These are phyloP conservation scores for Ceratocystis colombiana DNA, from an alignment of 2,329 filamentous ascomycete species.

Conservation along the genomic window DNA sequence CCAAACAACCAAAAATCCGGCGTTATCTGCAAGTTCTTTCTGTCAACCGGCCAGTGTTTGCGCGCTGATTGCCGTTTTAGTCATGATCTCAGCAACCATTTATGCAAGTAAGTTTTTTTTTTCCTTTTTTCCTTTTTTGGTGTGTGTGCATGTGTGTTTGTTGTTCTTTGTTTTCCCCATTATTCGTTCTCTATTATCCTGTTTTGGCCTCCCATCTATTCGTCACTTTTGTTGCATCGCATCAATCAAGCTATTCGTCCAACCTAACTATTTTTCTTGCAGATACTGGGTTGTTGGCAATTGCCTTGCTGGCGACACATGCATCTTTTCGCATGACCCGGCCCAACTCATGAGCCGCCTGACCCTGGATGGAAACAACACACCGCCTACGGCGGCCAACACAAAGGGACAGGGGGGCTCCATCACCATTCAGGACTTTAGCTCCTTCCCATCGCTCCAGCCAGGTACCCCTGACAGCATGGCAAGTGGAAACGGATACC, in stretches of 20 bases:
- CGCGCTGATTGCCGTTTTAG: constrained; percentile 94
- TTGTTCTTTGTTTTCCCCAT: constrained; percentile 16
- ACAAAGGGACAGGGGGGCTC: constrained; percentile 46
- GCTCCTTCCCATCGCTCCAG: constrained; percentile 70
- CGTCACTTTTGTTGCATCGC: no score
- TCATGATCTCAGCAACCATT: constrained; percentile 86
- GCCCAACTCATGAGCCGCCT: constrained; percentile 75
- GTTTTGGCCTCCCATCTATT: background rate
- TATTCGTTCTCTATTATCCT: constrained; percentile 23
- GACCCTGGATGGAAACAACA: constrained; percentile 54
- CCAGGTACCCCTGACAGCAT: constrained; percentile 50
- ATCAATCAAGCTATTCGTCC: constrained; percentile 27
- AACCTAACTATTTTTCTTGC: constrained; percentile 25
- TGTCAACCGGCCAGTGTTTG: constrained; percentile 90
- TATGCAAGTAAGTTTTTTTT: constrained; percentile 76
- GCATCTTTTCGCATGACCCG: constrained; percentile 95
- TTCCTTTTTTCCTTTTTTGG: constrained; percentile 24
- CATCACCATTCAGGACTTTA: constrained; percentile 73
- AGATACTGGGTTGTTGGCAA: constrained; percentile 96
- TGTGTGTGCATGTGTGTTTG: background rate
- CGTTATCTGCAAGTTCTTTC: constrained; percentile 93
- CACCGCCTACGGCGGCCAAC: constrained; percentile 44
- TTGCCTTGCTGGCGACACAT: constrained; percentile 85
- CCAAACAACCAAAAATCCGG: constrained; percentile 71
- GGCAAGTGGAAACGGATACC: constrained; percentile 38